phyloP scores from a whole-genome alignment of 306 rosid species.

The Sicyos baderoa region DNA sequence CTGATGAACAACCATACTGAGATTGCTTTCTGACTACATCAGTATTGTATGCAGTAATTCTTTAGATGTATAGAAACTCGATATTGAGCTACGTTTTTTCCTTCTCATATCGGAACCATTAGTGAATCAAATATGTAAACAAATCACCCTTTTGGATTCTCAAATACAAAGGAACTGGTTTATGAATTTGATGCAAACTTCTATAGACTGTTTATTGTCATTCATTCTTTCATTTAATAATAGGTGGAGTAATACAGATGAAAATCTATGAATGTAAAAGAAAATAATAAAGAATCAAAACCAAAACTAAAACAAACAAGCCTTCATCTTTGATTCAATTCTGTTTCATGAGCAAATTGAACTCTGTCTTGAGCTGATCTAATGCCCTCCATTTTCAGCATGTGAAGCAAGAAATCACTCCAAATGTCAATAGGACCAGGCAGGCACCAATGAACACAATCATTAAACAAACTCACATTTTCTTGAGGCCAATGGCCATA shows the following conservation, averaged over 20 bases:
- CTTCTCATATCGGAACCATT: background rate
- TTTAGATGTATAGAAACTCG: slow-evolving; percentile 14
- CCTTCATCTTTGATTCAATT: slow-evolving; percentile 12
- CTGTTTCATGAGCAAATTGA: slow-evolving; percentile 25
- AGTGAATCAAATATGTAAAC: slow-evolving; percentile 2
- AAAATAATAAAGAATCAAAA: background rate
- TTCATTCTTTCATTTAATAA: background rate
- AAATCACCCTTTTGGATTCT: background rate
- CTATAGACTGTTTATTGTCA: slow-evolving; percentile 9
- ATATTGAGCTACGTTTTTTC: background rate
- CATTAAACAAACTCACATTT: slow-evolving; percentile 63
- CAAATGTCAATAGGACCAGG: slow-evolving; percentile 79
- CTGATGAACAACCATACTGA: slow-evolving; percentile 34
- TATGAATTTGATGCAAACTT: background rate
- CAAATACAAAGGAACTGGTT: background rate
- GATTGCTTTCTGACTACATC: slow-evolving; percentile 3
- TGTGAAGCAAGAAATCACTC: slow-evolving; percentile 64
- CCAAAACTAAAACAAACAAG: background rate
- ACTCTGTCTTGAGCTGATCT: slow-evolving; percentile 51
- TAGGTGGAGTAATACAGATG: slow-evolving; percentile 13
- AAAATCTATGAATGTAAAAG: background rate
- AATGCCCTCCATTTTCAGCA: slow-evolving; percentile 74
- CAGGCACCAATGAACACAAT: slow-evolving; percentile 91
- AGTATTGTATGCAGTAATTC: background rate
- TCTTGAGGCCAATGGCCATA: slow-evolving; percentile 78